Percentiles rank a stretch among this genome's conserved stretches.
These are phyloP conservation scores for Podila clonocystis DNA, from an alignment of 192 early-diverging fungal species.

Conservation along the genomic window DNA sequence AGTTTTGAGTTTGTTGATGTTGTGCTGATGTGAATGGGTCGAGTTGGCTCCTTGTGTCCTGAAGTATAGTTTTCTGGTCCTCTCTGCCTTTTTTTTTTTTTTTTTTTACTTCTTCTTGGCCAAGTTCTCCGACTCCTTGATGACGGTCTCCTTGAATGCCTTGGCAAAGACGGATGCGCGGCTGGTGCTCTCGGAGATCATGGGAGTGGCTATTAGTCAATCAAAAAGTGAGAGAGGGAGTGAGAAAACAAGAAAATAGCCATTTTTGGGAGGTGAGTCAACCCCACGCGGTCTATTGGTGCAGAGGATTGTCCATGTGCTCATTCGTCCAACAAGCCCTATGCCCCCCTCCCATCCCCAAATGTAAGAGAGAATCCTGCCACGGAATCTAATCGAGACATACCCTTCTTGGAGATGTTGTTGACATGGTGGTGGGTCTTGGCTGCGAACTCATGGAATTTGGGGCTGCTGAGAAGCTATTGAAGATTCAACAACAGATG, in stretches of 20 bases:
- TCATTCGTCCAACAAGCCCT: neutral
- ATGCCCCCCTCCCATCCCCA: neutral
- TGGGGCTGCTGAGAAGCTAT: conserved; percentile 48
- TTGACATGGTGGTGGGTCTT: conserved; percentile 50
- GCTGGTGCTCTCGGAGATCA: conserved; percentile 42
- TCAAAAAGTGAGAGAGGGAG: neutral
- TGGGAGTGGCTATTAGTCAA: conserved; percentile 18
- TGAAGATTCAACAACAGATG: neutral
- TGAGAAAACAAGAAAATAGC: conserved; percentile 5
- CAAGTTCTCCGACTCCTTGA: conserved; percentile 50
- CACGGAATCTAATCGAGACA: too few relatives aligned
- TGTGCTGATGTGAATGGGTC: too few relatives aligned
- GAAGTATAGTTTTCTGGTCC: neutral
- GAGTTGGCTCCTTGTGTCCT: too few relatives aligned
- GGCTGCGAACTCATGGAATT: conserved; percentile 47
- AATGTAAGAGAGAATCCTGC: neutral
- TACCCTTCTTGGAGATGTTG: conserved; percentile 48
- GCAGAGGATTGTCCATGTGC: too few relatives aligned
- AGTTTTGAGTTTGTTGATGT: too few relatives aligned
- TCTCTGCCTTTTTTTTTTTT: neutral
- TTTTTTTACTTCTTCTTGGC: conserved; percentile 44
- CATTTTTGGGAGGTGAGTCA: neutral
- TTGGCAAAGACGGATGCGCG: conserved; percentile 46
- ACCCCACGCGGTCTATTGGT: too few relatives aligned
- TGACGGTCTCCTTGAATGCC: conserved; percentile 52